Base-by-base conservation (phyloP, 352 stramenopile species). In the Salisapilia sapeloensis region DNA sequence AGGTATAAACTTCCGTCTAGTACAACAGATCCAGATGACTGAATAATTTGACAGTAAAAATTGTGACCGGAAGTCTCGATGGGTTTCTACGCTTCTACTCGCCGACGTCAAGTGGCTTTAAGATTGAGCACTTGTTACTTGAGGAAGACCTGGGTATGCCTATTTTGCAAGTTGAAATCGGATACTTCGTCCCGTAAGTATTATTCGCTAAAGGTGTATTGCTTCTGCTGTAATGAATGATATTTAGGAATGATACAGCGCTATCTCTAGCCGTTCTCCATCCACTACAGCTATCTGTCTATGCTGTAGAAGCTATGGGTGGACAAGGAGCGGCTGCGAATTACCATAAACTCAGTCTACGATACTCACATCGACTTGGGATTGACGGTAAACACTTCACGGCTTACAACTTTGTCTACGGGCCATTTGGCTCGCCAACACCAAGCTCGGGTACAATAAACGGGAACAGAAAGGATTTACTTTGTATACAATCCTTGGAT, bases 401-500 rank as follows among this genome's bases (percentile, higher is more conserved):
- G 22, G 75, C 83, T 1, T 92, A 63, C 60, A 95, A 92, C 40
- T 87, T 95, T 63, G 53, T 82, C 37, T 47, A 53, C 28, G 83
- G 83, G 2, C 46, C 65, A 6, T 95, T 94, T 43, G 81, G 78
- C 10, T 54, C 24, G 7, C 34, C 29, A 16, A n/a, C 24, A 13
- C 25, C 18, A 10, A 17, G 44, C 4, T 35, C 39, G 0, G 59
- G 77, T 8, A n/a, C n/a, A n/a, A n/a, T n/a, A n/a, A n/a, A n/a
- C n/a, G n/a, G n/a, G n/a, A n/a, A n/a, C n/a, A n/a, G n/a, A n/a
- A 51, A 62, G 3, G 80, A 95, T 30, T 71, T 91, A 36, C 43
- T 95, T 3, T 85, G 71, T n/a, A 79, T 95, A 6, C 83, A 94
- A 50, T 87, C 72, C 24, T 66, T 95, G 27, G 83, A 95, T 45